Evolutionary conservation across 306 rosid species (phyloP).

Genomic region (Adenanthera pavonina): DNA sequence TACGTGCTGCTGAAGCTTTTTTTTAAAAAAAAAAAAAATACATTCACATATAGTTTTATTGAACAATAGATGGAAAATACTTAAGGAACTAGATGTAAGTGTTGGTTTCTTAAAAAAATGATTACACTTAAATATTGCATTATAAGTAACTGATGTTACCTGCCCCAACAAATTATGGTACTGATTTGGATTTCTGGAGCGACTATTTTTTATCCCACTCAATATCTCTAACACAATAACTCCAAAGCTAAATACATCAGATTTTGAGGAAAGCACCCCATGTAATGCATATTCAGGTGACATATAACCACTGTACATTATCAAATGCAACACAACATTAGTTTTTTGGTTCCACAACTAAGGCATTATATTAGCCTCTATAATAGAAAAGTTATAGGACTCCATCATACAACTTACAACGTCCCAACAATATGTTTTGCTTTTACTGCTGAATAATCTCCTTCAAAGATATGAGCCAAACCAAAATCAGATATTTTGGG

Average conservation of each 20-base stretch:
- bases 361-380: not conserved
- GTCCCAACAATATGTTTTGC: slow-evolving; percentile 56
- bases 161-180: slow-evolving; percentile 35
- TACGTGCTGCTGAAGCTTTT: not conserved
- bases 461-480: not conserved
- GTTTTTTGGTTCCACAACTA: not conserved
- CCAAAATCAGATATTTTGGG: not conserved
- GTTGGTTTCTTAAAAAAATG: not conserved
- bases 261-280: slow-evolving; percentile 47
- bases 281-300: slow-evolving; percentile 17
- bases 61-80: not conserved
- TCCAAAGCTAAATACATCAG: slow-evolving; percentile 60
- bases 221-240: slow-evolving; percentile 57
- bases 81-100: not conserved
- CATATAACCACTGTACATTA: slow-evolving; percentile 26
- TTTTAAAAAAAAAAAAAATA: not conserved
- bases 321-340: not conserved
- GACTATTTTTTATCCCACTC: slow-evolving; percentile 49
- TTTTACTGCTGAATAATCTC: slow-evolving; percentile 15
- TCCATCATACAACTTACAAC: slow-evolving; percentile 40
- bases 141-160: slow-evolving; percentile 18
- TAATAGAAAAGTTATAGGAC: not conserved
- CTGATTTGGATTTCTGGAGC: slow-evolving; percentile 17
- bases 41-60: not conserved
- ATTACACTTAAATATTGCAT: not conserved